Conservation (phyloP, 768 basidiomycete species). For the Boletellus emodensis region DNA sequence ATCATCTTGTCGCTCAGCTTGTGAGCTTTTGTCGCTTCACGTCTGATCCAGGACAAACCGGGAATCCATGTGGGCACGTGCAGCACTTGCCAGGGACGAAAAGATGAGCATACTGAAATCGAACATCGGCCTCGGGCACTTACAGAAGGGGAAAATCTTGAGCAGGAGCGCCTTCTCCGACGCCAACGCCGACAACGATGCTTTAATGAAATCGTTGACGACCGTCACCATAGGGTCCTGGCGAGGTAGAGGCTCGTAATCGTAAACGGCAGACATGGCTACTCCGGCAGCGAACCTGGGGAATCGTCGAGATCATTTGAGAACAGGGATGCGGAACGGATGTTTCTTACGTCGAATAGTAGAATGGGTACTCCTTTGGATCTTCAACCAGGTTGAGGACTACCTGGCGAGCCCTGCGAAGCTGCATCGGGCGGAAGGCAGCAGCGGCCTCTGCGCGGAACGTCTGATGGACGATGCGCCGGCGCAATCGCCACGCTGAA, state of each 20-base stretch:
- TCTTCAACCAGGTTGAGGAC: constrained; percentile 8
- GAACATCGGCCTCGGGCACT: not conserved
- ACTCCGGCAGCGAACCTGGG: constrained; percentile 32
- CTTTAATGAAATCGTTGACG: not conserved
- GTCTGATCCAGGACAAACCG: constrained; percentile 33
- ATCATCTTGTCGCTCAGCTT: not conserved
- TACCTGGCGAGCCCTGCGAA: constrained; percentile 10
- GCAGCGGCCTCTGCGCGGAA: constrained; percentile 4
- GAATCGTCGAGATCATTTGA: not conserved
- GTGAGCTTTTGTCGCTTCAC: constrained; percentile 19
- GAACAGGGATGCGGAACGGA: not conserved
- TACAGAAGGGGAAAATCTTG: constrained; percentile 15
- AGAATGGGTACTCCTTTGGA: not conserved
- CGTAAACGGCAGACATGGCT: constrained; percentile 12
- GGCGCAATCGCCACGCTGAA: constrained; percentile 13
- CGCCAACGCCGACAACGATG: not conserved
- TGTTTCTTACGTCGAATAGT: constrained; percentile 4
- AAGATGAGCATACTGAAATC: too few species aligned
- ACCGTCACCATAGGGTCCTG: constrained; percentile 9
- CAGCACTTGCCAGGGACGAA: not conserved
- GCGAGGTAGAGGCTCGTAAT: constrained; percentile 11
- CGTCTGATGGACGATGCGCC: constrained; percentile 19
- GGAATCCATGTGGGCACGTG: constrained; percentile 35
- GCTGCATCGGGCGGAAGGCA: constrained; percentile 14
- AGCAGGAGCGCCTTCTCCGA: constrained; percentile 5